Evolutionary conservation across 1,284 basidiomycete species (phyloP), one percentile per base, ranked within the genome.

Genomic region (Moesziomyces antarcticus): DNA sequence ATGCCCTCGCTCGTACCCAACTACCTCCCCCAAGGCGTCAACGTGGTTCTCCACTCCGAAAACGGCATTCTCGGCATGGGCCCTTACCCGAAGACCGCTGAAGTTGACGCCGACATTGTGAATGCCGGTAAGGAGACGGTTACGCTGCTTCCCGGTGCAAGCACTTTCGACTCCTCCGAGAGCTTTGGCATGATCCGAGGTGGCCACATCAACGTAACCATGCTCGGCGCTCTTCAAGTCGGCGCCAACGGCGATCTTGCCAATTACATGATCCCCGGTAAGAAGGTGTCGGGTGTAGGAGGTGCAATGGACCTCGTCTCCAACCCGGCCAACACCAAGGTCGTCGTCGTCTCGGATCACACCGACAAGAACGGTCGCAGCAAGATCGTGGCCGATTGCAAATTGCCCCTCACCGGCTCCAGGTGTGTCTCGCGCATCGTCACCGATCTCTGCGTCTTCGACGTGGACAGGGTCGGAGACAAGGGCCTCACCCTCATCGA

Each of bases 251-350:
- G 90, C 93, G 94, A 98, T 83, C 91, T 98, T 67, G 95, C 96
- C 52, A 98, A 98, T 87, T 98, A 93, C 84, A 97, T 97, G 94
- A 93, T 97, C 77, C 94, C 94, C 16, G 93, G 93, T 33, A 94
- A 95, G 85, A 88, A 94, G 81, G 76, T 78, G 18, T 68, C 72
- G 56, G 92, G 92, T 50, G 94, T 97, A 84, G 94, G 94, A 30
- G 94, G 95, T 60, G 94, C 94, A 1, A 97, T 97, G 93, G 94
- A 96, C 82, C 90, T 79, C 16, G 73, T 77, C 37, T 72, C 72
- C 22, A 75, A 73, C 57, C 78, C 76, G 0, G 46, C 59, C 41
- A 58, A 70, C 33, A 74, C 78, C 50, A 74, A 74, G 46, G 85
- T 87, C 69, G 92, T 96, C 63, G 92, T 89, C 5, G 89, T 93